A percentile compares a stretch with the other conserved stretches of the same genome.
These are phyloP conservation scores for Wolfiporia cocos DNA, from an alignment of 1,284 basidiomycete species.

Conservation along the genomic window DNA sequence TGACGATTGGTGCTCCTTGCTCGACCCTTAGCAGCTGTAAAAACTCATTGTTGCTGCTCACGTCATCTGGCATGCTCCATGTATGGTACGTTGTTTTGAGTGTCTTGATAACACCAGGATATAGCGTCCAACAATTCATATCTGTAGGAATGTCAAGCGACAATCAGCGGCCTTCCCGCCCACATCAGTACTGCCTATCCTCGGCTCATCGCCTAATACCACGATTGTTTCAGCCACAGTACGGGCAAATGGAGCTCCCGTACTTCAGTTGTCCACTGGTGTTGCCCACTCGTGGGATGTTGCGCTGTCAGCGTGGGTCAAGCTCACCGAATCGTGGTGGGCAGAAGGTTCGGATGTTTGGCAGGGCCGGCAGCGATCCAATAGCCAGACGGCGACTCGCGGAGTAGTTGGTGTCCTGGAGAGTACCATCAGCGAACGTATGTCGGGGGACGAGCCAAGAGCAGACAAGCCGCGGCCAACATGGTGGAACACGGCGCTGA, in stretches of 20 bases:
- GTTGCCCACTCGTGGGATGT: conserved; percentile 73
- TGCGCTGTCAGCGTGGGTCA: conserved; percentile 59
- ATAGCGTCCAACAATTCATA: no score
- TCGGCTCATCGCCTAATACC: conserved; percentile 47
- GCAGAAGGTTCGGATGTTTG: conserved; percentile 74
- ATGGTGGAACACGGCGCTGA: conserved; percentile 78
- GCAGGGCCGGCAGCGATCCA: conserved; percentile 58
- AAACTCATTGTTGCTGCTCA: conserved; percentile 65
- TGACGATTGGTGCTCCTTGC: conserved; percentile 69
- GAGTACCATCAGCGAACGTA: conserved; percentile 44
- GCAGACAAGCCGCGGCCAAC: conserved; percentile 41
- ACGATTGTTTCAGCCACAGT: conserved; percentile 55
- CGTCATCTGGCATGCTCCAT: conserved; percentile 61
- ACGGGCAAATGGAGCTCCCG: conserved; percentile 72
- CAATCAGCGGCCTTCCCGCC: conserved; percentile 59
- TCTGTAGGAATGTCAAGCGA: conserved; percentile 65
- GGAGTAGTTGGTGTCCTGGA: conserved; percentile 52
- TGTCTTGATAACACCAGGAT: not conserved
- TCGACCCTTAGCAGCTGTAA: conserved; percentile 63
- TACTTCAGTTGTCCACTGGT: conserved; percentile 73
- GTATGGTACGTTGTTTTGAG: conserved; percentile 54
- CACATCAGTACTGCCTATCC: conserved; percentile 53
- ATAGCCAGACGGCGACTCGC: conserved; percentile 32
- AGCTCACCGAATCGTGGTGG: conserved; percentile 78
- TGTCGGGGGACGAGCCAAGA: conserved; percentile 24